phyloP scores from a whole-genome alignment of 2,329 filamentous ascomycete genomes.

The Blumeria hordei region DNA sequence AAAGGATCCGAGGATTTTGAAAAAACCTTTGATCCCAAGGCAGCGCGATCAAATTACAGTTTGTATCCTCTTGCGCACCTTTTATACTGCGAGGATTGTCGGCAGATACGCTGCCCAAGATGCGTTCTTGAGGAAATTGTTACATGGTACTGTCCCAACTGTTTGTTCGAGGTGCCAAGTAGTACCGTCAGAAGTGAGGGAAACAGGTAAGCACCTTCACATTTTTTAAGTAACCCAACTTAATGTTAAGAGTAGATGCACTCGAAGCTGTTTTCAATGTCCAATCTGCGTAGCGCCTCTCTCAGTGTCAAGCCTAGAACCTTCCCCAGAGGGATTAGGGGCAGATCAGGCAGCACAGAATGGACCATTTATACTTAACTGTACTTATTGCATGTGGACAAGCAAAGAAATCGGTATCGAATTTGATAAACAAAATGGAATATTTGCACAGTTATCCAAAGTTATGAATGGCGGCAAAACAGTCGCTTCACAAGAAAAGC shows the following conservation, averaged over 20 bases:
- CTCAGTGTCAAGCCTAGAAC: conserved; percentile 45
- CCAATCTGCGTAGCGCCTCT: conserved; percentile 69
- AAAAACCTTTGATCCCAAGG: conserved; percentile 63
- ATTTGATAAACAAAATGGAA: conserved; percentile 72
- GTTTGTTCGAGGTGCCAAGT: conserved; percentile 85
- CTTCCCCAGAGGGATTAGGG: conserved; percentile 13
- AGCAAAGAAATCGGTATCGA: conserved; percentile 73
- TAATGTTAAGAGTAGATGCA: conserved; percentile 34
- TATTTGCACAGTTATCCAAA: conserved; percentile 55
- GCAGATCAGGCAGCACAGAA: conserved; percentile 17
- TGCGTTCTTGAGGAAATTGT: conserved; percentile 87
- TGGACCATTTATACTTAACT: conserved; percentile 55
- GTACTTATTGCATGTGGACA: conserved; percentile 82
- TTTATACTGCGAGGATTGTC: conserved; percentile 91
- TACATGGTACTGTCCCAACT: conserved; percentile 86
- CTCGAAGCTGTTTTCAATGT: conserved; percentile 86
- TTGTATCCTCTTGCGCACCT: conserved; percentile 84
- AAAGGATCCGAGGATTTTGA: conserved; percentile 37
- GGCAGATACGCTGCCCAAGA: conserved; percentile 79
- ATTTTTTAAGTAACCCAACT: neutral
- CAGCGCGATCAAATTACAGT: conserved; percentile 68
- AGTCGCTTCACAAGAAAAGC: conserved; percentile 22
- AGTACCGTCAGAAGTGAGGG: conserved; percentile 82
- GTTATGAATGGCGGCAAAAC: conserved; percentile 36
- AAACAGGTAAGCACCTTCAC: conserved; percentile 40